Percentiles rank a stretch among this genome's conserved stretches.
Evolutionary conservation across 371 early-diverging fungal genomes (phyloP).

Genomic region (Pancytospora philotis): DNA sequence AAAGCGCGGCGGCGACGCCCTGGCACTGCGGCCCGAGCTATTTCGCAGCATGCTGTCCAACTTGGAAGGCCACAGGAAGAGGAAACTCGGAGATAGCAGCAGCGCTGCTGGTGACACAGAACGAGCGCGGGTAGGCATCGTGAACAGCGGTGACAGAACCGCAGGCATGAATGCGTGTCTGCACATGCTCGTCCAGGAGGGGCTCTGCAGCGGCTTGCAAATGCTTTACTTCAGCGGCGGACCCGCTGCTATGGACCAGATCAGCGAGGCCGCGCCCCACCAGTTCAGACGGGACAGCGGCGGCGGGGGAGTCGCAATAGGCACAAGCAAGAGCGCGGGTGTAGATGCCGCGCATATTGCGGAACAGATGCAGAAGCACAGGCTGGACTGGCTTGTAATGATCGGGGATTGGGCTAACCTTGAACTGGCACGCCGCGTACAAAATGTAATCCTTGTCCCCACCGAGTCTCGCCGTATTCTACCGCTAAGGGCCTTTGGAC

Average conservation of each 20-base stretch:
- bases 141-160: slow-evolving; percentile 84
- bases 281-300: slow-evolving; percentile 75
- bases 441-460: slow-evolving; percentile 71
- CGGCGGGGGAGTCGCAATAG: slow-evolving; percentile 80
- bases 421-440: slow-evolving; percentile 61
- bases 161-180: slow-evolving; percentile 95
- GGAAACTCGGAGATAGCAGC: no score
- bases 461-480: slow-evolving; percentile 66
- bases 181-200: slow-evolving; percentile 72
- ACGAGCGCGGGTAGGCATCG: slow-evolving; percentile 67
- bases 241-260: slow-evolving; percentile 76
- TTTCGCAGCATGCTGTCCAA: slow-evolving; percentile 14
- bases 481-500: background rate
- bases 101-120: no score
- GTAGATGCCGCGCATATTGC: slow-evolving; percentile 71
- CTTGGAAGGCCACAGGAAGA: background rate
- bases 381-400: slow-evolving; percentile 73
- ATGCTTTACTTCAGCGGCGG: slow-evolving; percentile 78
- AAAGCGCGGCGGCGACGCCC: slow-evolving; percentile 4
- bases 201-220: slow-evolving; percentile 70
- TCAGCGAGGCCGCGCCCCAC: slow-evolving; percentile 45
- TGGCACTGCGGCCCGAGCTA: slow-evolving; percentile 21
- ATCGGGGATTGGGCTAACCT: slow-evolving; percentile 85
- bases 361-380: slow-evolving; percentile 73
- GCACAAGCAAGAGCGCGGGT: slow-evolving; percentile 72